These are phyloP conservation scores for Lasiodiplodia sp. DNA, from an alignment of 2,329 filamentous ascomycete genomes.

Conservation along the genomic window DNA sequence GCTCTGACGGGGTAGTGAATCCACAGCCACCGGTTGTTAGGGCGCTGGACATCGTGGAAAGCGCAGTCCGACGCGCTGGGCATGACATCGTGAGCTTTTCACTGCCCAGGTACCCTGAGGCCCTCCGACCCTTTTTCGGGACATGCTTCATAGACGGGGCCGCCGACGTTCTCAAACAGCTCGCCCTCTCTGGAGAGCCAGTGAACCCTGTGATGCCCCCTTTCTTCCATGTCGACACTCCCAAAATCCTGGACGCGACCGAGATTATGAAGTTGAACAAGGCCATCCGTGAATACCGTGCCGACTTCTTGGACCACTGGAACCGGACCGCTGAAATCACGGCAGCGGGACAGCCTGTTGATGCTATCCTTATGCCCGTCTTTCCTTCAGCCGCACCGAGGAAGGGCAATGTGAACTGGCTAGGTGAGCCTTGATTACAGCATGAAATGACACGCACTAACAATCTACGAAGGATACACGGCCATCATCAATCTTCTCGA, in stretches of 20 bases:
- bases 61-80: conserved; percentile 37
- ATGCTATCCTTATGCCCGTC: conserved; percentile 47
- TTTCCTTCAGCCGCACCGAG: conserved; percentile 48
- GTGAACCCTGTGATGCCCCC: conserved; percentile 28
- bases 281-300: conserved; percentile 29
- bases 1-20: conserved; percentile 1
- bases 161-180: conserved; percentile 2
- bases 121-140: neutral
- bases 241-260: conserved; percentile 31
- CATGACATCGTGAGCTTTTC: conserved; percentile 35
- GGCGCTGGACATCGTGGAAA: conserved; percentile 42
- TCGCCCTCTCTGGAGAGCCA: conserved; percentile 41
- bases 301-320: conserved; percentile 49
- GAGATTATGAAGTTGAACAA: conserved; percentile 45
- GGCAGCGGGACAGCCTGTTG: conserved; percentile 42
- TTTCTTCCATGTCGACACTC: neutral
- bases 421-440: neutral
- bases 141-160: conserved; percentile 1
- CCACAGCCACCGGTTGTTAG: conserved; percentile 31
- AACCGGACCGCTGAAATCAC: conserved; percentile 39
- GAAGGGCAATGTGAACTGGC: conserved; percentile 52
- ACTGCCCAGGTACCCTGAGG: neutral
- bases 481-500: conserved; percentile 62
- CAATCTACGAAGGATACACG: conserved; percentile 55
- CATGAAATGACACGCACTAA: conserved; percentile 34